These are phyloP conservation scores for Kernera saxatilis DNA, from an alignment of 345 rosid species.

Conservation along the genomic window DNA sequence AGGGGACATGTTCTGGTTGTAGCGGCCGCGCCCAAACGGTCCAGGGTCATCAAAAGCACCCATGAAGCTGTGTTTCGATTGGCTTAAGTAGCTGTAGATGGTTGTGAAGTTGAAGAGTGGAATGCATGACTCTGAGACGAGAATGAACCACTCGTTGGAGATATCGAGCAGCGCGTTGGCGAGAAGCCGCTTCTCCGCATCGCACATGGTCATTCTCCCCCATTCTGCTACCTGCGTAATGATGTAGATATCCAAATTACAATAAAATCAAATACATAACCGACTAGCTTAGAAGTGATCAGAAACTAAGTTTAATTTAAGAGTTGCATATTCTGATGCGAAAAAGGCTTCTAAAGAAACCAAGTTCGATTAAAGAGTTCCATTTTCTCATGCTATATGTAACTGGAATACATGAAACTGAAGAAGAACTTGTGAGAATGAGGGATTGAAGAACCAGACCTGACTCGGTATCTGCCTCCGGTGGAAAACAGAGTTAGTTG, in stretches of 20 bases:
- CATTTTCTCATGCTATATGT: background rate
- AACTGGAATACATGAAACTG: background rate
- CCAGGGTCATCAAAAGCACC: slow-evolving; percentile 92
- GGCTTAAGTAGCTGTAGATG: slow-evolving; percentile 56
- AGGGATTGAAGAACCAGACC: slow-evolving; percentile 35
- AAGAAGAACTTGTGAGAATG: too few species aligned
- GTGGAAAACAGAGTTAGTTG: slow-evolving; percentile 57
- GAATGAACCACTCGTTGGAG: slow-evolving; percentile 82
- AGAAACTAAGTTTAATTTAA: background rate
- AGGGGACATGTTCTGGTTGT: slow-evolving; percentile 67
- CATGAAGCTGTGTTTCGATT: slow-evolving; percentile 65
- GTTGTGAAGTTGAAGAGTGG: slow-evolving; percentile 74
- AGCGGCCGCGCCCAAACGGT: slow-evolving; percentile 85
- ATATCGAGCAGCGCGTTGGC: slow-evolving; percentile 91
- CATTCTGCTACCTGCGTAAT: slow-evolving; percentile 68
- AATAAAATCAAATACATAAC: background rate
- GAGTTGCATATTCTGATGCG: background rate
- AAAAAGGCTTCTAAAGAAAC: background rate
- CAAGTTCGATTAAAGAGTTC: background rate
- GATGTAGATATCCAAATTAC: slow-evolving; percentile 4
- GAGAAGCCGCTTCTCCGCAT: slow-evolving; percentile 85
- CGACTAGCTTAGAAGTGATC: background rate
- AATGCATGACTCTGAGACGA: slow-evolving; percentile 92
- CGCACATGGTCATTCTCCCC: slow-evolving; percentile 98
- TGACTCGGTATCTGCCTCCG: slow-evolving; percentile 80